These are phyloP conservation scores for Apostasia ramifera DNA, from an alignment of 106 monocot species.

Conservation along the genomic window DNA sequence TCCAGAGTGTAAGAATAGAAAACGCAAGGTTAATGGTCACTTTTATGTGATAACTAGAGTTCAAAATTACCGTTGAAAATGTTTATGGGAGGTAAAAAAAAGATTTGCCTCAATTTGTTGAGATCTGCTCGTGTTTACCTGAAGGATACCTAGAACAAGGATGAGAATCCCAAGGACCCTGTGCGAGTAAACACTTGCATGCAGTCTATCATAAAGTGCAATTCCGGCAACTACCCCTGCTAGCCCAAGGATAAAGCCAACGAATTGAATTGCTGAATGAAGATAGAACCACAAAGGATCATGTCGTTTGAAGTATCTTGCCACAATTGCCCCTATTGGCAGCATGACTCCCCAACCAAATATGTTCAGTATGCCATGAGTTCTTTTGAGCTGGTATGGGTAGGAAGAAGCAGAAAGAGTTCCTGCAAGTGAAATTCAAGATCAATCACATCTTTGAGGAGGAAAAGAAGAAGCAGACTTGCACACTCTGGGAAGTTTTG, in stretches of 20 bases:
- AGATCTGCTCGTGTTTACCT: slow-evolving; percentile 25
- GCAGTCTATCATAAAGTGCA: slow-evolving; percentile 64
- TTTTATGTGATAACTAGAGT: too few relatives aligned
- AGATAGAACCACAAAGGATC: slow-evolving; percentile 81
- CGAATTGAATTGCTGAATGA: slow-evolving; percentile 59
- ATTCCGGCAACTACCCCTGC: slow-evolving; percentile 63
- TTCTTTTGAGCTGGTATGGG: slow-evolving; percentile 64
- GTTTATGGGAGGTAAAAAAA: neutral
- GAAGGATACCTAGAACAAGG: slow-evolving; percentile 77
- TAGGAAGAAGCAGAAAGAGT: slow-evolving; percentile 52
- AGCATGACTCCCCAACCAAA: slow-evolving; percentile 85
- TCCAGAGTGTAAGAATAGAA: neutral
- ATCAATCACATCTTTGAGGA: neutral
- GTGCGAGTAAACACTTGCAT: slow-evolving; percentile 58
- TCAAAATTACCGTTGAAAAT: too few relatives aligned
- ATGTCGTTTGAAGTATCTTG: slow-evolving; percentile 65
- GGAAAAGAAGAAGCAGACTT: neutral
- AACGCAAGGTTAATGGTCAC: too few relatives aligned
- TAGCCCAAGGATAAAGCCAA: slow-evolving; percentile 67
- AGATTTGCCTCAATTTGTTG: neutral
- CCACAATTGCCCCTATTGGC: slow-evolving; percentile 74
- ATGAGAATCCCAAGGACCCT: slow-evolving; percentile 73
- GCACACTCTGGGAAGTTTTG: neutral
- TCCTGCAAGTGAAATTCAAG: slow-evolving; percentile 28
- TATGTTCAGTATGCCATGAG: slow-evolving; percentile 65